Evolutionary conservation across 2,329 filamentous ascomycete genomes (phyloP).

Genomic region (Cercospora sesami): DNA sequence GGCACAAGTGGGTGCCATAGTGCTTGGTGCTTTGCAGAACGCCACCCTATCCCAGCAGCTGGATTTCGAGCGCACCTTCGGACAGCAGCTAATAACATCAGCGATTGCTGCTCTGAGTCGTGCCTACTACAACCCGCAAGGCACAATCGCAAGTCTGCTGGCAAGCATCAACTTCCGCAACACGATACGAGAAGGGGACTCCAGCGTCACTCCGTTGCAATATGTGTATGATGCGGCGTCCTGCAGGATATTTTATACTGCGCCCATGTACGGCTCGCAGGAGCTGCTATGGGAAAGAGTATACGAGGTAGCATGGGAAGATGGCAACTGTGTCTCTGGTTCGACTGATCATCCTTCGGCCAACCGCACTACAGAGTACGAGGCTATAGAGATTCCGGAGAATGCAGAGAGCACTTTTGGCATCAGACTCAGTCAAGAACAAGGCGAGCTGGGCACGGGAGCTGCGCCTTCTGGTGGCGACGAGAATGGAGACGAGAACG

Average conservation of each 20-base stretch:
- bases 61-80: slow-evolving; percentile 7
- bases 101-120: slow-evolving; percentile 13
- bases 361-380: slow-evolving; percentile 3
- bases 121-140: neutral
- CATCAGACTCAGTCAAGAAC: neutral
- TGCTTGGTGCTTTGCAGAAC: neutral
- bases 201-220: slow-evolving; percentile 40
- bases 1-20: neutral
- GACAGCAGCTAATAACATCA: slow-evolving; percentile 1
- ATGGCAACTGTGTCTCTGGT: slow-evolving; percentile 24
- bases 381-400: neutral
- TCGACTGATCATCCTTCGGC: slow-evolving; percentile 27
- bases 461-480: neutral
- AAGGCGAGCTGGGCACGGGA: neutral
- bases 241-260: slow-evolving; percentile 45
- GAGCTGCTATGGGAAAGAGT: slow-evolving; percentile 42
- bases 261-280: slow-evolving; percentile 40
- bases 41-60: slow-evolving; percentile 3
- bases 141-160: neutral
- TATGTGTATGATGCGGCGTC: slow-evolving; percentile 47
- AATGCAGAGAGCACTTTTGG: slow-evolving; percentile 5
- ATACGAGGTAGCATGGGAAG: slow-evolving; percentile 40
- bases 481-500: neutral
- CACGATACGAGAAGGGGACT: slow-evolving; percentile 38
- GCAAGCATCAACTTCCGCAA: slow-evolving; percentile 43